Evolutionary conservation across 768 basidiomycete genomes (phyloP), one percentile per base, ranked within the genome.

Genomic region (Mycena indigotica): DNA sequence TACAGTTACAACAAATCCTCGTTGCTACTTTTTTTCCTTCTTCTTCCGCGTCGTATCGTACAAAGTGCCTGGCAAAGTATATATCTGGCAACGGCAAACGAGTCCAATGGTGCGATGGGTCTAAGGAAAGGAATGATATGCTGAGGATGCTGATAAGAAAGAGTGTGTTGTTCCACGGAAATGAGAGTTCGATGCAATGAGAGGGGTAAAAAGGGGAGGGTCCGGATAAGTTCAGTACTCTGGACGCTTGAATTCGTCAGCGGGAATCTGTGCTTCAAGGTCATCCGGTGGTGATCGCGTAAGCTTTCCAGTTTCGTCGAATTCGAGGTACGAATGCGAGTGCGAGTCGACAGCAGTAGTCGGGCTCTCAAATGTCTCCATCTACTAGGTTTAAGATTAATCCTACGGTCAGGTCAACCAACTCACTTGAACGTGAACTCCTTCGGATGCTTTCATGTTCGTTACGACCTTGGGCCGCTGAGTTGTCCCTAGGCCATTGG

Each of bases 351-450:
- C 66, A 15, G 46, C 46, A 8, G 46, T 48, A 26, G 46, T 28
- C 25, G 75, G 78, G 57, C 75, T 76, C 61, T 82, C 78, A 55
- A 87, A 85, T 15, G 85, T 84, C 57, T 86, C 79, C 87, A 89
- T 89, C 86, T 89, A 59, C n/a, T 4, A 21, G 60, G 46, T 28
- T 30, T 44, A 52, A n/a, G 52, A 54, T 54, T 5, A 44, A 28
- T 2, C 51, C 32, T 3, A 28, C 26, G 24, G 21, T 52, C 50
- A 21, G 50, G 30, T 46, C 58, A 61, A n/a, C 46, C 51, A 30
- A 40, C 50, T 50, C 55, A 66, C 67, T 62, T 70, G 80, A 55
- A 83, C 75, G 52, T 80, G 82, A 5, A 82, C 73, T 16, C 75
- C 74, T 17, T 75, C 75, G 1, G 70, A 67, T 16, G 72, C 13